These are phyloP conservation scores for Apiotrichum gracile DNA, from an alignment of 1,284 basidiomycete genomes.

Conservation along the genomic window DNA sequence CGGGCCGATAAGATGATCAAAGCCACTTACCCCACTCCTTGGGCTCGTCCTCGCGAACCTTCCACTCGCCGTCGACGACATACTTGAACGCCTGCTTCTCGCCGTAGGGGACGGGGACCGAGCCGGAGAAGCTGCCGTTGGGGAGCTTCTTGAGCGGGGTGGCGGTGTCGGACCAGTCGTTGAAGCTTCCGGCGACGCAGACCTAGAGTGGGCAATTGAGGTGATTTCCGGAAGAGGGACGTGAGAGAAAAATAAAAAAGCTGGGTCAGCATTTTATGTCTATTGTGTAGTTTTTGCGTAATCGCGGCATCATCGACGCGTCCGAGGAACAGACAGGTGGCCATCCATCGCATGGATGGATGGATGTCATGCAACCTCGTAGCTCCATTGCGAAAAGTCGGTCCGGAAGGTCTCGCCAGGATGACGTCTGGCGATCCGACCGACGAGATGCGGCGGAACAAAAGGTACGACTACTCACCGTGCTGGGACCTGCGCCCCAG, in stretches of 20 bases:
- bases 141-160: slow-evolving; percentile 36
- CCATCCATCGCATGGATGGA: background rate
- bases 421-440: background rate
- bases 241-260: background rate
- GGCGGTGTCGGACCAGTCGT: slow-evolving; percentile 43
- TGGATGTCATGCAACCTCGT: background rate
- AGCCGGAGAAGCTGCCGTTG: slow-evolving; percentile 36
- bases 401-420: background rate
- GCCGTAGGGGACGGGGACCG: slow-evolving; percentile 39
- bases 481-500: slow-evolving; percentile 41
- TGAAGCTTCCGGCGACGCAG: slow-evolving; percentile 44
- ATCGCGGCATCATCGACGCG: background rate
- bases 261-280: background rate
- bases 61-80: slow-evolving; percentile 48
- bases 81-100: slow-evolving; percentile 48
- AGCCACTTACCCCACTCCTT: slow-evolving; percentile 46
- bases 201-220: slow-evolving; percentile 23
- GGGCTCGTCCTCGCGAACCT: slow-evolving; percentile 46
- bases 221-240: background rate
- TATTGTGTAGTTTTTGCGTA: no score
- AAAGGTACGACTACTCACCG: slow-evolving; percentile 30
- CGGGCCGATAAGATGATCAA: background rate
- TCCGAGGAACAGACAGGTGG: background rate
- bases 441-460: background rate
- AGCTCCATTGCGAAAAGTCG: background rate